phyloP scores from a whole-genome alignment of 2,329 filamentous ascomycete genomes.

The Talaromyces pinophilus region DNA sequence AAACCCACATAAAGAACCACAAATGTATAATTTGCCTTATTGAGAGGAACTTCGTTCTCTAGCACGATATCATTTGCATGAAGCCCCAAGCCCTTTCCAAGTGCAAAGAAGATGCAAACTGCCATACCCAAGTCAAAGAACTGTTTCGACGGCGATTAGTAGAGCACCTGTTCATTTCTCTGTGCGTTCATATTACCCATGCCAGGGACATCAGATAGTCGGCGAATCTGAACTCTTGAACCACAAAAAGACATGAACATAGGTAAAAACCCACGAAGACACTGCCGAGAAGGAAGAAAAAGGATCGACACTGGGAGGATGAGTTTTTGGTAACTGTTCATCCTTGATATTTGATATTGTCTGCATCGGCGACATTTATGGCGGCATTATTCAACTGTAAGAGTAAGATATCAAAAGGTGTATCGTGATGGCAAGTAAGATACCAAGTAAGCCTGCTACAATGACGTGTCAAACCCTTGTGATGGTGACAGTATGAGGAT shows the following conservation, averaged over 20 bases:
- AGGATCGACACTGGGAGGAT: constrained; percentile 44
- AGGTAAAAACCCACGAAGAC: constrained; percentile 74
- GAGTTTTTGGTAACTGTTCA: neutral
- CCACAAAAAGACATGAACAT: constrained; percentile 70
- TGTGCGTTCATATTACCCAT: constrained; percentile 64
- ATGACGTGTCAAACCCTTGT: neutral
- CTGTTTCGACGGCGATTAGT: neutral
- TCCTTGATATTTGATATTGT: neutral
- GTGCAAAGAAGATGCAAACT: constrained; percentile 7
- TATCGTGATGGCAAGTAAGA: neutral
- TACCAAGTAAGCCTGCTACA: neutral
- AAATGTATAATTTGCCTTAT: constrained; percentile 13
- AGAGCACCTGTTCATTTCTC: neutral
- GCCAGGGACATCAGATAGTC: constrained; percentile 80
- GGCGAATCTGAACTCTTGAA: constrained; percentile 70
- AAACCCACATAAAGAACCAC: neutral
- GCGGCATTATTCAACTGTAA: neutral
- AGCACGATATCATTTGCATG: constrained; percentile 3
- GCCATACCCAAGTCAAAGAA: constrained; percentile 12
- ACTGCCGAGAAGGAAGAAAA: constrained; percentile 63
- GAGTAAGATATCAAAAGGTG: neutral
- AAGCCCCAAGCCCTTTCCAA: constrained; percentile 16
- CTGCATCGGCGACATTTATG: neutral
- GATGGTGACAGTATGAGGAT: neutral
- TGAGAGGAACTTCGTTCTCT: constrained; percentile 9